These are phyloP conservation scores for Xylaria longipes DNA, from an alignment of 495 filamentous ascomycete species.

Conservation along the genomic window DNA sequence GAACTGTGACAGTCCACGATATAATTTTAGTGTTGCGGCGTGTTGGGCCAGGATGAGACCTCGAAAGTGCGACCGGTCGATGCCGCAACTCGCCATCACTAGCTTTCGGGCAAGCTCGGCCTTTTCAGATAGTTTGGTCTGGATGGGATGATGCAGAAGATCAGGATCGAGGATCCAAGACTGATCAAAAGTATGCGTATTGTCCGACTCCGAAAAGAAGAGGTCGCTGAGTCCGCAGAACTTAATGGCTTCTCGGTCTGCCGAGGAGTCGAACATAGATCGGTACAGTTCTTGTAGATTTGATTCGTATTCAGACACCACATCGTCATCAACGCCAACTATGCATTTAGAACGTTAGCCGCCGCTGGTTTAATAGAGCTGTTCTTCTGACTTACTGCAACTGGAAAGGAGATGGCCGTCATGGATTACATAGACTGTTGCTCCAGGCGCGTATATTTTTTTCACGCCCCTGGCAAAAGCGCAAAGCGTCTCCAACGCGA, in stretches of 20 bases:
- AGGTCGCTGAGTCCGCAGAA: slow-evolving; percentile 27
- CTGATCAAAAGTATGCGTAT: neutral
- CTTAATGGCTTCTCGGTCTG: slow-evolving; percentile 8
- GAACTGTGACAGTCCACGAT: slow-evolving; percentile 54
- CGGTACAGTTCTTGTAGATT: slow-evolving; percentile 43
- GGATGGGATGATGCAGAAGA: slow-evolving; percentile 36
- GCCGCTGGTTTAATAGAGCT: neutral
- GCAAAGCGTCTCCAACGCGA: slow-evolving; percentile 42
- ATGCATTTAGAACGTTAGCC: slow-evolving; percentile 5
- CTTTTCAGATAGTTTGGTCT: slow-evolving; percentile 40
- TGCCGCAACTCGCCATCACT: slow-evolving; percentile 43
- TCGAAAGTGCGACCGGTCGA: slow-evolving; percentile 36
- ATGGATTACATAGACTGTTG: slow-evolving; percentile 46
- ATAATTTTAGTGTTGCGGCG: slow-evolving; percentile 43
- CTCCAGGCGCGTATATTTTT: slow-evolving; percentile 42
- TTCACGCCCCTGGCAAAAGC: slow-evolving; percentile 40
- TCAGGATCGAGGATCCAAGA: slow-evolving; percentile 7
- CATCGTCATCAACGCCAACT: slow-evolving; percentile 49
- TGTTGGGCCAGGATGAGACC: slow-evolving; percentile 45
- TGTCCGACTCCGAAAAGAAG: slow-evolving; percentile 25
- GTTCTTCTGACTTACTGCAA: slow-evolving; percentile 39
- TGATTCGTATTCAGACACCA: slow-evolving; percentile 44
- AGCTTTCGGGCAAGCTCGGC: slow-evolving; percentile 47
- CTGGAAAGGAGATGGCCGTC: slow-evolving; percentile 54
- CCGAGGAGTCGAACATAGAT: slow-evolving; percentile 25